These are phyloP conservation scores for Fagopyrum tataricum DNA, from an alignment of 148 eudicot genomes.

Conservation along the genomic window DNA sequence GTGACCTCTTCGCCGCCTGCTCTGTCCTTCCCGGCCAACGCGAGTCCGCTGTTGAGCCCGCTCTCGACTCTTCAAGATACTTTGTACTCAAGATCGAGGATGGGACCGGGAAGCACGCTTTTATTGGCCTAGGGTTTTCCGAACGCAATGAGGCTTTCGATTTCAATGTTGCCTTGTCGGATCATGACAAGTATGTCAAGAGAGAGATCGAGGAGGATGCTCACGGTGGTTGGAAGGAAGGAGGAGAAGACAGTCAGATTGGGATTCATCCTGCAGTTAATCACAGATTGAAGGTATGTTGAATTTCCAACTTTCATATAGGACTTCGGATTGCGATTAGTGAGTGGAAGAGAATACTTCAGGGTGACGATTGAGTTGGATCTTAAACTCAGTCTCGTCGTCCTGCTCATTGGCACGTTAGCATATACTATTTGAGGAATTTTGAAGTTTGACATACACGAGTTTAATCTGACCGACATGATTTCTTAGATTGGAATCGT, in stretches of 20 bases:
- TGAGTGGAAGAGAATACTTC: neutral
- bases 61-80: conserved; percentile 81
- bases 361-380: neutral
- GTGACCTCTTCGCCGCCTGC: conserved; percentile 92
- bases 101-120: conserved; percentile 90
- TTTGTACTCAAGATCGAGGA: conserved; percentile 90
- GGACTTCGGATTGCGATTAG: neutral
- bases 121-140: conserved; percentile 75
- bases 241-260: conserved; percentile 39
- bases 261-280: conserved; percentile 97
- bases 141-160: conserved; percentile 97
- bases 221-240: conserved; percentile 17
- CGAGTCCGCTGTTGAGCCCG: conserved; percentile 71
- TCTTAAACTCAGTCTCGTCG: neutral
- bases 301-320: neutral
- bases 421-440: neutral
- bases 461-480: neutral
- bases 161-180: conserved; percentile 92
- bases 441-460: neutral
- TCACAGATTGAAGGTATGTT: conserved; percentile 75
- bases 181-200: conserved; percentile 86
- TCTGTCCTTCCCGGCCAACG: conserved; percentile 66
- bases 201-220: conserved; percentile 58
- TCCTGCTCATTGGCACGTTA: neutral
- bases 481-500: neutral